Evolutionary conservation across 306 rosid species (phyloP), one percentile per base, ranked within the genome.

Genomic region (Rosa rugosa): DNA sequence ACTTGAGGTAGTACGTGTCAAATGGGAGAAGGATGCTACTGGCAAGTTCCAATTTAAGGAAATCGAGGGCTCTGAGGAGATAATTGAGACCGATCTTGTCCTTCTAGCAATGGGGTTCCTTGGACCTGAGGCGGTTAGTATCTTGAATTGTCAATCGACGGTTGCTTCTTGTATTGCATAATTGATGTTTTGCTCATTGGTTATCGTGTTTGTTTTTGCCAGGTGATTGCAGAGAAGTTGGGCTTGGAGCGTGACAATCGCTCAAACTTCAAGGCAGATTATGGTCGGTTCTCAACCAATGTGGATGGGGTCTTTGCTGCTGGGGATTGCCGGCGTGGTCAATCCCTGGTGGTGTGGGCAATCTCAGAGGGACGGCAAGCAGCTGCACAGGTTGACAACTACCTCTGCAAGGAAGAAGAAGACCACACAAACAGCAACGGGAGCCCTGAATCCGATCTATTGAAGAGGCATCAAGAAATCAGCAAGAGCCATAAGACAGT

Each of bases 61-160:
- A 85, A 82, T 96, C n/a, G 96, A 91, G 82, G 99, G 98, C 34
- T 83, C 89, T 6, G 98, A 93, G 91, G 96, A 93, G 86, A 85
- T 93, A 54, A 86, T 96, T 27, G 97, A 90, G 83, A 96, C 94
- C 13, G 98, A 96, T 82, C 85, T 96, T 3, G 92, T 90, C 56
- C 85, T 96, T 6, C 88, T 96, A 17, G 99, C 99, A 73, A 93
- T 96, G 99, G 99, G 99, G 36, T 96, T 96, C 89, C 99, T 96
- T 41, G 99, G 99, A 76, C 99, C 99, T 2, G 98, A 96, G 80
- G 74, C 93, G 82, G 99, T 96, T 69, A 91, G 98, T 87, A 57
- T 65, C 79, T 69, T 57, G 22, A 69, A 73, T 20, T n/a, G 2
- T 31, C 31, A 17, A 4, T 7, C 3, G 16, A 8, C 6, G 8